These are phyloP conservation scores for Lithospermum erythrorhizon DNA, from an alignment of 257 asterid species.

Conservation along the genomic window DNA sequence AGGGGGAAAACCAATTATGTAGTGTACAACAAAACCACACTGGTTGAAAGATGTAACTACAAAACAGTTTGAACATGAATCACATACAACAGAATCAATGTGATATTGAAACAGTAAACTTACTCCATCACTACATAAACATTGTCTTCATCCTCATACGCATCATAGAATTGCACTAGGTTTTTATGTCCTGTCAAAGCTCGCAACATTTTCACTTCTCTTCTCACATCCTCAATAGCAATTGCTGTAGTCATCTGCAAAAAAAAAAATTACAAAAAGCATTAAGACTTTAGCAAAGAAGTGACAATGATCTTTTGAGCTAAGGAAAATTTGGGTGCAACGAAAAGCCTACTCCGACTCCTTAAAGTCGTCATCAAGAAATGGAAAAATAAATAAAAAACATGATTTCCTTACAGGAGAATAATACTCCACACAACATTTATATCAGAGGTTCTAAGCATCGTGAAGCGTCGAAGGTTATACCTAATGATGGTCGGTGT, in stretches of 20 bases:
- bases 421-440: no score
- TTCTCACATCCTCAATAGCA: slow-evolving; percentile 55
- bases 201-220: slow-evolving; percentile 56
- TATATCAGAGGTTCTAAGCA: no score
- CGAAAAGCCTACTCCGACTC: no score
- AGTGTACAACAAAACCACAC: no score
- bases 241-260: slow-evolving; percentile 64
- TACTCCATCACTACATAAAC: slow-evolving; percentile 60
- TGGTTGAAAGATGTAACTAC: no score
- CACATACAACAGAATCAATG: background rate
- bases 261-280: background rate
- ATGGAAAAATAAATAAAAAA: no score
- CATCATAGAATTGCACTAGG: slow-evolving; percentile 52
- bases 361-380: no score
- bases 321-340: no score
- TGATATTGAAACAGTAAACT: slow-evolving; percentile 13
- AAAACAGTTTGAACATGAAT: background rate
- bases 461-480: no score
- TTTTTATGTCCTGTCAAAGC: slow-evolving; percentile 56
- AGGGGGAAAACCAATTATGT: no score
- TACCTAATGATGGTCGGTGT: background rate
- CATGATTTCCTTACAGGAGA: no score
- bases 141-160: slow-evolving; percentile 60
- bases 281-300: background rate
- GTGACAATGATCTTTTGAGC: background rate